phyloP scores from a whole-genome alignment of 129 eudicot species.

The Artemisia annua region DNA sequence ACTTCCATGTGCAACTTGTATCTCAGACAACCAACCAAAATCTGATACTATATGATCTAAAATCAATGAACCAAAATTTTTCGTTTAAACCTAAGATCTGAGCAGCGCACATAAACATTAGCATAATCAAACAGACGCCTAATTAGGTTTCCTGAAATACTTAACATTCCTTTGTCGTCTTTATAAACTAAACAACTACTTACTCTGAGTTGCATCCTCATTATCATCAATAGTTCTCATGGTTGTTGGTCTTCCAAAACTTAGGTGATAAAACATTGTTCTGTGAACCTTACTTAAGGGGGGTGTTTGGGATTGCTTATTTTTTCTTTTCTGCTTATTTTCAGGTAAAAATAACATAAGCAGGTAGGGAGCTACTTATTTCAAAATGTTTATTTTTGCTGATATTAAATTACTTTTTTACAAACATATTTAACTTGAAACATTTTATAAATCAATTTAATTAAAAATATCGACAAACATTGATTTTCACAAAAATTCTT shows the following conservation, averaged over 20 bases:
- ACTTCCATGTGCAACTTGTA: constrained; percentile 3
- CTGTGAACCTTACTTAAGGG: constrained; percentile 4
- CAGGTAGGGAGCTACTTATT: too few relatives aligned
- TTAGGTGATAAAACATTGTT: constrained; percentile 3
- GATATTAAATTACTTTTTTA: too few relatives aligned
- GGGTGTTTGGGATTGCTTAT: too few relatives aligned
- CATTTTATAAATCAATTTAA: too few relatives aligned
- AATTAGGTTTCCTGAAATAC: constrained; percentile 5
- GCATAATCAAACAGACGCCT: neutral
- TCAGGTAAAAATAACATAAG: too few relatives aligned
- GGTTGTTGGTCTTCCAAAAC: constrained; percentile 1
- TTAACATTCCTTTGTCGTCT: neutral
- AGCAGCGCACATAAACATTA: neutral
- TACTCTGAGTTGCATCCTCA: neutral
- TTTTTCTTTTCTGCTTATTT: too few relatives aligned
- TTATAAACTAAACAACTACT: neutral
- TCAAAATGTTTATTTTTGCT: too few relatives aligned
- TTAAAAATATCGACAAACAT: too few relatives aligned
- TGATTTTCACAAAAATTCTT: too few relatives aligned
- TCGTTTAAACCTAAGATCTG: neutral
- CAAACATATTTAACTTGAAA: too few relatives aligned
- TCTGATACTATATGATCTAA: neutral
- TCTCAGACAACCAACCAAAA: neutral
- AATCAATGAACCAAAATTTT: neutral
- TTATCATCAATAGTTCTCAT: neutral